These are phyloP conservation scores for Calonectria hawksworthii DNA, from an alignment of 2,329 filamentous ascomycete species.

Conservation along the genomic window DNA sequence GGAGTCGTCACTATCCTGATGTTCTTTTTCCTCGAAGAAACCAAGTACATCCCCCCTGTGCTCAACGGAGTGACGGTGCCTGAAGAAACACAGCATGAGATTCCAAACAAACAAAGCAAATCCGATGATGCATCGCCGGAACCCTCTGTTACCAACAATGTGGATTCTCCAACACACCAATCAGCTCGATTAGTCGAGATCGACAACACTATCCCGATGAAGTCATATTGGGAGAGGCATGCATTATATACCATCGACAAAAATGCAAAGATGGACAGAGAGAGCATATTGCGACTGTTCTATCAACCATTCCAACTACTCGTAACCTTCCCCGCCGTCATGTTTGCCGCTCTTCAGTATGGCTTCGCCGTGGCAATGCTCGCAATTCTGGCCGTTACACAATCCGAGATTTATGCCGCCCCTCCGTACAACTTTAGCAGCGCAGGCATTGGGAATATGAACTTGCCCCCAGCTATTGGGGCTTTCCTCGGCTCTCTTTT, in stretches of 20 bases:
- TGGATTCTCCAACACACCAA: not conserved
- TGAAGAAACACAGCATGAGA: not conserved
- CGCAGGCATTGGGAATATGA: conserved; percentile 37
- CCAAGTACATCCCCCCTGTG: conserved; percentile 13
- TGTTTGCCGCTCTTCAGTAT: conserved; percentile 27
- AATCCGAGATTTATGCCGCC: conserved; percentile 11
- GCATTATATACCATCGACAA: conserved; percentile 19
- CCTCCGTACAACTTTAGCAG: conserved; percentile 34
- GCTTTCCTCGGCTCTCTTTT: conserved; percentile 25
- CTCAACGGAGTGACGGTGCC: conserved; percentile 15
- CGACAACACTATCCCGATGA: conserved; percentile 18
- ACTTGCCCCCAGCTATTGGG: conserved; percentile 36
- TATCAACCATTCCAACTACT: conserved; percentile 23
- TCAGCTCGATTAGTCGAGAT: not conserved
- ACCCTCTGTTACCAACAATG: not conserved
- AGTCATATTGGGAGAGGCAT: conserved; percentile 17
- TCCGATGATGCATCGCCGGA: not conserved
- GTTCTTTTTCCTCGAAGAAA: conserved; percentile 26
- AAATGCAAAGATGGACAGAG: not conserved
- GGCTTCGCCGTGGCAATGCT: conserved; percentile 37
- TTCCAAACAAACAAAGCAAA: not conserved
- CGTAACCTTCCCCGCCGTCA: conserved; percentile 16
- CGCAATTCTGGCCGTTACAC: conserved; percentile 33
- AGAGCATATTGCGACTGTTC: conserved; percentile 1
- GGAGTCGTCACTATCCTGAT: conserved; percentile 7